Conservation (phyloP, 2,329 filamentous ascomycete species). For the Diaporthe capsici region DNA sequence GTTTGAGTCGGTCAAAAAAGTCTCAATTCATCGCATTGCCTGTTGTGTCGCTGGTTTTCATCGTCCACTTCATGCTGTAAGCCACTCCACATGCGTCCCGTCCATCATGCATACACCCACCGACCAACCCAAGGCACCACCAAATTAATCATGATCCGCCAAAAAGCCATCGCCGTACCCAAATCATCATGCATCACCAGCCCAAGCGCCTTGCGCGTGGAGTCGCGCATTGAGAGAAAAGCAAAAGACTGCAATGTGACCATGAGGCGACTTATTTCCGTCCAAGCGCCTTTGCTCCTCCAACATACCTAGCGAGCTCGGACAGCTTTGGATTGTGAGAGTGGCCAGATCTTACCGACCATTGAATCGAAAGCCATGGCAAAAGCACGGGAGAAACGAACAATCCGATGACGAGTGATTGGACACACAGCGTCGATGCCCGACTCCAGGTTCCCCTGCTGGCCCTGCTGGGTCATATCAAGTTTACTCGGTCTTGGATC, state of each 20-base stretch:
- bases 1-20: background rate
- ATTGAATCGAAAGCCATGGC: background rate
- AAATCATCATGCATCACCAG: background rate
- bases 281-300: background rate
- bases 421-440: too few relatives aligned
- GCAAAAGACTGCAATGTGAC: background rate
- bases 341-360: background rate
- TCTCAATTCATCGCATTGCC: slow-evolving; percentile 20
- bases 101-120: background rate
- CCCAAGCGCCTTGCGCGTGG: background rate
- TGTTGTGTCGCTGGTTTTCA: background rate
- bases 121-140: background rate
- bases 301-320: background rate
- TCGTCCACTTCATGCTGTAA: too few relatives aligned
- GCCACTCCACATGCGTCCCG: background rate
- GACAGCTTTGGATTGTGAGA: background rate
- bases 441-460: background rate
- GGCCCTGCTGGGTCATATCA: background rate
- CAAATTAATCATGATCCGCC: background rate
- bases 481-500: background rate
- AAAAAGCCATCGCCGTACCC: background rate
- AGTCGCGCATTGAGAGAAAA: background rate
- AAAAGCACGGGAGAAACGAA: background rate
- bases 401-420: background rate
- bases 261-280: background rate